These are phyloP conservation scores for Tulasnella sp. DNA, from an alignment of 768 basidiomycete genomes.

Conservation along the genomic window DNA sequence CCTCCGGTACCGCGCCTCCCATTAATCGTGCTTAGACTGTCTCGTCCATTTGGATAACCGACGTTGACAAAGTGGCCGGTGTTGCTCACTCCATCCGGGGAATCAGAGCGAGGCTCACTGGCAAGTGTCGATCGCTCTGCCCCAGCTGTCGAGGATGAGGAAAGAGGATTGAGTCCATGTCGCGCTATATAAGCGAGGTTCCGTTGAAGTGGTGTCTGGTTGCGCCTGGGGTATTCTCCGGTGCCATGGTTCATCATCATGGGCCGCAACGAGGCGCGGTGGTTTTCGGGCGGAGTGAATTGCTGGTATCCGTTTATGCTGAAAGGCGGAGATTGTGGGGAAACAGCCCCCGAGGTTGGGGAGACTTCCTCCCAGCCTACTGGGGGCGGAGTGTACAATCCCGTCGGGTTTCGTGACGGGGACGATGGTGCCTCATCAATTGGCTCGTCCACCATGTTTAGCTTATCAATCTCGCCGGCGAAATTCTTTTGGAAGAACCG, in stretches of 20 bases:
- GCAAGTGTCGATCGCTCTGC: slow-evolving; percentile 10
- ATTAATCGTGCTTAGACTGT: not conserved
- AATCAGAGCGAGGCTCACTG: slow-evolving; percentile 26
- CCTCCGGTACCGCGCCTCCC: not conserved
- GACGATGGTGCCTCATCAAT: slow-evolving; percentile 11
- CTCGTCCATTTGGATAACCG: not conserved
- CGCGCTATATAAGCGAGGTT: slow-evolving; percentile 77
- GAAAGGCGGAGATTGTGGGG: slow-evolving; percentile 7
- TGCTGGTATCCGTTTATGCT: not conserved
- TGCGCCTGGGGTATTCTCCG: not conserved
- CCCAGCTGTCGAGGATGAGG: slow-evolving; percentile 66
- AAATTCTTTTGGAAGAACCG: slow-evolving; percentile 83
- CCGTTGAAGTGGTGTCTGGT: slow-evolving; percentile 59
- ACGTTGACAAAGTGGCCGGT: slow-evolving; percentile 14
- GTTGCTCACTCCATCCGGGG: slow-evolving; percentile 11
- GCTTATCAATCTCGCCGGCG: slow-evolving; percentile 70
- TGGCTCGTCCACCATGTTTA: slow-evolving; percentile 49
- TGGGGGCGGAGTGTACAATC: not conserved
- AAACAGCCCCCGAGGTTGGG: not conserved
- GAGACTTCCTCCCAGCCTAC: slow-evolving; percentile 4
- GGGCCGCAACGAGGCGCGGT: not conserved
- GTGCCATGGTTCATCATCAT: not conserved
- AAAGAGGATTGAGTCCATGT: slow-evolving; percentile 77
- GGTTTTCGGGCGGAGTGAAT: not conserved
- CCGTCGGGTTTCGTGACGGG: not conserved